These are phyloP conservation scores for Malbranchea cinnamomea DNA, from an alignment of 2,329 filamentous ascomycete species.

Conservation along the genomic window DNA sequence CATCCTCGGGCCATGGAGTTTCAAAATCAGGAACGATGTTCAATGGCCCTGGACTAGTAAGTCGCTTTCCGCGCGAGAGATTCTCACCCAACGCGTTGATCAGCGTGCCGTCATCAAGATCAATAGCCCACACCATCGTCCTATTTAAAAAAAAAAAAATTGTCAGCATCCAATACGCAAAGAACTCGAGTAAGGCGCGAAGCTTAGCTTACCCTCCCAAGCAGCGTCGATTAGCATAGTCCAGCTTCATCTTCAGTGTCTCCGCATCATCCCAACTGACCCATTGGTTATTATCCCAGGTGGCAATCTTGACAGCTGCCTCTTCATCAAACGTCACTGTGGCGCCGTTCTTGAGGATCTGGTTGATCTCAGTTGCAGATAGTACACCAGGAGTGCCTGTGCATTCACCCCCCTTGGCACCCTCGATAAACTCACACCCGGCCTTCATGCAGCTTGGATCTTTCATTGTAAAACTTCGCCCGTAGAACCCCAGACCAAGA, in stretches of 20 bases:
- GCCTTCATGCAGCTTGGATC: constrained; percentile 15
- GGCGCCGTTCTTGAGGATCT: constrained; percentile 15
- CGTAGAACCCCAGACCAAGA: constrained; percentile 19
- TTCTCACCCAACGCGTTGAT: constrained; percentile 2
- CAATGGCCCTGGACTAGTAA: background rate
- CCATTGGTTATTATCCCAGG: constrained; percentile 17
- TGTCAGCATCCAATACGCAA: too few species aligned
- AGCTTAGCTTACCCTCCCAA: constrained; percentile 19
- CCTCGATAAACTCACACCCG: constrained; percentile 18
- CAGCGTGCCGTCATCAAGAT: constrained; percentile 6
- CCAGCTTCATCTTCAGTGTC: constrained; percentile 21
- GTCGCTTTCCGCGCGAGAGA: background rate
- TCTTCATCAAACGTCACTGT: constrained; percentile 12
- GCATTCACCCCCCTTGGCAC: constrained; percentile 16
- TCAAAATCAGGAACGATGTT: background rate
- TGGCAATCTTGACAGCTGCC: constrained; percentile 16
- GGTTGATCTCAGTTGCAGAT: constrained; percentile 18
- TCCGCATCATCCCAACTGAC: constrained; percentile 19
- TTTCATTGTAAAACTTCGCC: constrained; percentile 13
- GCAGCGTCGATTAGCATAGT: constrained; percentile 18
- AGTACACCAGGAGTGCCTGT: constrained; percentile 17
- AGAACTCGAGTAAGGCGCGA: too few species aligned
- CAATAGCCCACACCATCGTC: constrained; percentile 7
- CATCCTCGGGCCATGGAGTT: constrained; percentile 1
- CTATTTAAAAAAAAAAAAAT: too few species aligned